Evolutionary conservation across 305 asterid species (phyloP).

Genomic region (Fraxinus velutina): DNA sequence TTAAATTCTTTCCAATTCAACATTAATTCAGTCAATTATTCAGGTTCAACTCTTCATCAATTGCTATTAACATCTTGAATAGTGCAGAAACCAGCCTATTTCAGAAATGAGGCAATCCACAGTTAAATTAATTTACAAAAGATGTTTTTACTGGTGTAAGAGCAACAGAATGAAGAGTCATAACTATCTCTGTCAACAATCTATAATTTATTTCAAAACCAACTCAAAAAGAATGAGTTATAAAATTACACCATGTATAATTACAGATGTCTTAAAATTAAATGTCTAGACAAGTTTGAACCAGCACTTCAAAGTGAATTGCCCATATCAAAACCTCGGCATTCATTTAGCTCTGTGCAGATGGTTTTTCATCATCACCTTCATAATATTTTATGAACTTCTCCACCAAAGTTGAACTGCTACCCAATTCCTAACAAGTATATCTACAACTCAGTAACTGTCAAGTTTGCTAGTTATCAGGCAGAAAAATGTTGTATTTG

Average conservation of each 20-base stretch:
- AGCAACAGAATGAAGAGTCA: not conserved
- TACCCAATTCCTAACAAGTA: not conserved
- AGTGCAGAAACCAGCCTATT: not conserved
- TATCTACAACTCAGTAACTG: conserved; percentile 6
- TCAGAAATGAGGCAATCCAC: not conserved
- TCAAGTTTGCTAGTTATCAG: not conserved
- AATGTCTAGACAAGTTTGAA: not conserved
- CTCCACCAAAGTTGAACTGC: conserved; percentile 10
- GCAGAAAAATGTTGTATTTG: not conserved
- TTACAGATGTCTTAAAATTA: not conserved
- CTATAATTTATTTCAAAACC: not conserved
- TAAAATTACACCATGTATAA: not conserved
- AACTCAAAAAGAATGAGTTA: not conserved
- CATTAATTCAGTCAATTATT: not conserved
- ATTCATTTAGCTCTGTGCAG: not conserved
- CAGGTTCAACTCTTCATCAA: not conserved
- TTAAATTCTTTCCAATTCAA: not conserved
- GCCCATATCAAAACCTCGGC: not conserved
- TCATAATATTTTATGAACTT: not conserved
- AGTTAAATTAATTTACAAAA: not conserved
- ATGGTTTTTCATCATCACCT: not conserved
- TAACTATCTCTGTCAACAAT: not conserved
- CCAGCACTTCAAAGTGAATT: not conserved
- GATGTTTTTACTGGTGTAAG: not conserved
- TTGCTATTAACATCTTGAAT: not conserved